Conservation (phyloP, 768 basidiomycete genomes). For the Amanita pseudoporphyria region DNA sequence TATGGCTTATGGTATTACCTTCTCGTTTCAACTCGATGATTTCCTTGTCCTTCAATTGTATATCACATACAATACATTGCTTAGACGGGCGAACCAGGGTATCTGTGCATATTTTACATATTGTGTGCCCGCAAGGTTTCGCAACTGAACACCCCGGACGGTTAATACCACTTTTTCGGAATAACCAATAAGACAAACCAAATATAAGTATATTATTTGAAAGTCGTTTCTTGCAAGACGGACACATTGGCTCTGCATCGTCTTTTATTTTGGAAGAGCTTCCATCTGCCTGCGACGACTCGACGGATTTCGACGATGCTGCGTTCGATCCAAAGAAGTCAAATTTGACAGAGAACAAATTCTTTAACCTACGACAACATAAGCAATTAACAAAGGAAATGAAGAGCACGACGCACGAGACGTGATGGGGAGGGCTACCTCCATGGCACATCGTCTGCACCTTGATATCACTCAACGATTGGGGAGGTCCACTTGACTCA, state of each 20-base stretch:
- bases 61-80: conserved; percentile 86
- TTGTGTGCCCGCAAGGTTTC: conserved; percentile 85
- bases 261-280: conserved; percentile 33
- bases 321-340: conserved; percentile 33
- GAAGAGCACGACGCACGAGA: conserved; percentile 47
- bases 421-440: conserved; percentile 64
- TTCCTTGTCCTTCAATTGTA: conserved; percentile 51
- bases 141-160: conserved; percentile 37
- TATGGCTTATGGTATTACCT: conserved; percentile 36
- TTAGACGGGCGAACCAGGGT: conserved; percentile 69
- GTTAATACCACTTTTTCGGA: background rate
- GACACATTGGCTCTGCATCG: conserved; percentile 67
- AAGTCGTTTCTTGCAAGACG: conserved; percentile 77
- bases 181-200: conserved; percentile 33
- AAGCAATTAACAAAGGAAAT: conserved; percentile 2
- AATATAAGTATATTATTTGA: conserved; percentile 70
- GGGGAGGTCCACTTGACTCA: conserved; percentile 48
- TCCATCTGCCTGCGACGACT: conserved; percentile 26
- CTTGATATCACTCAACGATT: conserved; percentile 70
- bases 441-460: conserved; percentile 85
- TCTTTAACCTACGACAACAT: conserved; percentile 56
- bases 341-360: conserved; percentile 75
- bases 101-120: conserved; percentile 87
- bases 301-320: conserved; percentile 27
- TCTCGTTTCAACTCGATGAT: conserved; percentile 83